Conservation (phyloP, 1,139 yeast genomes). For the Kodamaea suecica region DNA sequence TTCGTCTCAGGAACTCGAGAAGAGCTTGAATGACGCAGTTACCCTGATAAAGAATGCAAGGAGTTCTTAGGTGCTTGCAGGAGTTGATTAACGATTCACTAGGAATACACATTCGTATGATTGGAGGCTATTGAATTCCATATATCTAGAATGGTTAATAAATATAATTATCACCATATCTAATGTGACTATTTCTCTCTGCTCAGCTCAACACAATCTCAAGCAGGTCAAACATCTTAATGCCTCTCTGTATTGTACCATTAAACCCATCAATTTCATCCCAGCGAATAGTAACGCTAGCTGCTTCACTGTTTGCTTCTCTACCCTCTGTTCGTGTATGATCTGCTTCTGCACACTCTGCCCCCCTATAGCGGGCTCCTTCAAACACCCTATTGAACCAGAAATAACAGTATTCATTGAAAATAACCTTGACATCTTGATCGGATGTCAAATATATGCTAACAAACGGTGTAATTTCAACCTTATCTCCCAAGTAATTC, state of each 20-base stretch:
- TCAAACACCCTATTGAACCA: constrained; percentile 22
- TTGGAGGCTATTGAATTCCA: too few species aligned
- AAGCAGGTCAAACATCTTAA: constrained; percentile 48
- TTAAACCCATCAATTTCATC: constrained; percentile 65
- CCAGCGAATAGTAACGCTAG: too few species aligned
- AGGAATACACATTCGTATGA: too few species aligned
- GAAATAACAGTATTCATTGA: constrained; percentile 17
- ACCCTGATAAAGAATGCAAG: neutral
- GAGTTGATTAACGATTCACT: too few species aligned
- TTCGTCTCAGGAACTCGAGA: constrained; percentile 20
- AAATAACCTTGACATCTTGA: constrained; percentile 5
- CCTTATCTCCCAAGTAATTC: constrained; percentile 3
- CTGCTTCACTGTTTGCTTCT: too few species aligned
- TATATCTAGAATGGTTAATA: too few species aligned
- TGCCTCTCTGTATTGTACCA: constrained; percentile 58
- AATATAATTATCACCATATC: too few species aligned
- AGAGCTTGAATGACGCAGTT: constrained; percentile 15
- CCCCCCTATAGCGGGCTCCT: too few species aligned
- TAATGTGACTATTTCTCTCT: too few species aligned
- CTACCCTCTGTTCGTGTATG: too few species aligned
- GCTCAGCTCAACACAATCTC: constrained; percentile 29
- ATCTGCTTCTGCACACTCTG: too few species aligned
- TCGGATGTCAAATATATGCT: neutral
- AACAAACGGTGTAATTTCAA: neutral
- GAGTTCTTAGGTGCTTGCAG: too few species aligned